A percentile compares a stretch with the other conserved stretches of the same genome.
Conservation (phyloP, 495 filamentous ascomycete species). For the Neurospora sp. region DNA sequence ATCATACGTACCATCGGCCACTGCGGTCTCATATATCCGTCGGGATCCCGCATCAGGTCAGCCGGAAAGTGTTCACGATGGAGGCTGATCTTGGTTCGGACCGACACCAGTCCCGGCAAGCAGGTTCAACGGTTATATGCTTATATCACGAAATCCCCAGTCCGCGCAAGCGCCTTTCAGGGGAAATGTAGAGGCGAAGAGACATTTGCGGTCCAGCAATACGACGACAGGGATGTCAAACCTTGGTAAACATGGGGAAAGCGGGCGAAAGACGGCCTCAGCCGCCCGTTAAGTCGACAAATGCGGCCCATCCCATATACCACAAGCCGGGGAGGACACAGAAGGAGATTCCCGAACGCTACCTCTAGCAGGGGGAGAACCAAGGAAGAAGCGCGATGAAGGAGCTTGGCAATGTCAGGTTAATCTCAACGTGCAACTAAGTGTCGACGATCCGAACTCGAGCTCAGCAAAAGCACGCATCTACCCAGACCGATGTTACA, state of each 20-base stretch:
- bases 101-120: neutral
- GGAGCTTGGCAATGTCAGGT: neutral
- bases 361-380: neutral
- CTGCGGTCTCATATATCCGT: neutral
- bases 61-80: neutral
- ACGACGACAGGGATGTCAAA: neutral
- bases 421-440: neutral
- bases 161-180: neutral
- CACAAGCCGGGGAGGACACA: neutral
- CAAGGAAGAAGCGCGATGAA: neutral
- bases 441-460: neutral
- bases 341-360: neutral
- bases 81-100: neutral
- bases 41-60: neutral
- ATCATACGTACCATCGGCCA: neutral
- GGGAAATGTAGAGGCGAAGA: neutral
- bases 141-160: neutral
- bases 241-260: neutral
- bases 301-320: neutral
- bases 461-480: neutral
- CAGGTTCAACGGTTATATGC: neutral
- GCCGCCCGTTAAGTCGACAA: neutral
- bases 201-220: neutral
- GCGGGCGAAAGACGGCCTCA: neutral
- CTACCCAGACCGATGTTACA: neutral